Evolutionary conservation across 2,329 filamentous ascomycete genomes (phyloP).

Genomic region (Fusarium fracticaudum): DNA sequence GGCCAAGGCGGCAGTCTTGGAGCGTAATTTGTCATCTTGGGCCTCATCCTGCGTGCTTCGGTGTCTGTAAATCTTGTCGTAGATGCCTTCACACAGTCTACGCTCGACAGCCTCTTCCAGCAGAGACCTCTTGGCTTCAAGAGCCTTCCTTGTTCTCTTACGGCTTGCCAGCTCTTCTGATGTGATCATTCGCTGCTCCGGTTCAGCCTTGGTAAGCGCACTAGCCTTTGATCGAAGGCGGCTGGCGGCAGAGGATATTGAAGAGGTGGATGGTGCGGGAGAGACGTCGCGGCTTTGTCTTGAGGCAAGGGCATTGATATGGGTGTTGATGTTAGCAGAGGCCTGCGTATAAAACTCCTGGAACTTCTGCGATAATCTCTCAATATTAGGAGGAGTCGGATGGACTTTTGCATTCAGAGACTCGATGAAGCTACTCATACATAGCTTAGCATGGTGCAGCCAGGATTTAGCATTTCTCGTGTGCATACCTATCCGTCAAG

Average conservation of each 20-base stretch:
- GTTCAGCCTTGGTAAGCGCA: constrained; percentile 60
- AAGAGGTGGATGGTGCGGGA: constrained; percentile 62
- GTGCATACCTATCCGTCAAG: constrained; percentile 80
- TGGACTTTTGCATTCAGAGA: constrained; percentile 89
- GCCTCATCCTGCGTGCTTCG: constrained; percentile 93
- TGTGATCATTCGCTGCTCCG: constrained; percentile 88
- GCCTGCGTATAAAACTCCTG: constrained; percentile 92
- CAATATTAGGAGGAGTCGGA: constrained; percentile 82
- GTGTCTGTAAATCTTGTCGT: constrained; percentile 90
- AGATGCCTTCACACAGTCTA: constrained; percentile 84
- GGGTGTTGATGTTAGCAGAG: constrained; percentile 83
- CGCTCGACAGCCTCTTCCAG: constrained; percentile 94
- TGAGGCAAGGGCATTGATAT: constrained; percentile 82
- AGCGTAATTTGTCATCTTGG: constrained; percentile 91
- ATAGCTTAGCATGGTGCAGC: constrained; percentile 22
- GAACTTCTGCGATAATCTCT: constrained; percentile 84
- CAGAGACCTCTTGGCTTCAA: constrained; percentile 79
- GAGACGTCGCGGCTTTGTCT: constrained; percentile 76
- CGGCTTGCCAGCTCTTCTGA: constrained; percentile 82
- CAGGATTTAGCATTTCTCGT: neutral
- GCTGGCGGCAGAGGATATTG: constrained; percentile 65
- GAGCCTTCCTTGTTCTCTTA: constrained; percentile 78
- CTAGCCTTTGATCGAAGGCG: constrained; percentile 65
- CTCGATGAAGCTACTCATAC: constrained; percentile 78
- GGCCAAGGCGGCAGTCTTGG: constrained; percentile 88